phyloP scores from a whole-genome alignment of 2,329 filamentous ascomycete genomes.

The Polytolypa hystricis region DNA sequence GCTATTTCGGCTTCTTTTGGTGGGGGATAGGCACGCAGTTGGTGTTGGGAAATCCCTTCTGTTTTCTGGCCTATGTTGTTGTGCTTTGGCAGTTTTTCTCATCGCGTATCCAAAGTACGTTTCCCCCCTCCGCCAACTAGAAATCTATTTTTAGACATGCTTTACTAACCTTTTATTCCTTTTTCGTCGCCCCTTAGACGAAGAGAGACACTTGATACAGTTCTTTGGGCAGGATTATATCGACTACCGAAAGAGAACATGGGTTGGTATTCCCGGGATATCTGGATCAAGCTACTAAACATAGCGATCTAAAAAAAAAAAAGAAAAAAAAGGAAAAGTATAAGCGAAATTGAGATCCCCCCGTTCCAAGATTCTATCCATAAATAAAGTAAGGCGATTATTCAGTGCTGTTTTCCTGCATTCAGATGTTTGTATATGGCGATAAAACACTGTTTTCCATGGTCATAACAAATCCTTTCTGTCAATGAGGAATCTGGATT shows the following conservation, averaged over 20 bases:
- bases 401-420: neutral
- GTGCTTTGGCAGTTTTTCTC: constrained; percentile 83
- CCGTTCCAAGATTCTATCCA: neutral
- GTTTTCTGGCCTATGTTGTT: constrained; percentile 59
- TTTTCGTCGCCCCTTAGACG: constrained; percentile 37
- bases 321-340: neutral
- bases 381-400: neutral
- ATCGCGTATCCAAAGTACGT: constrained; percentile 54
- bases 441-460: neutral
- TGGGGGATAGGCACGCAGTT: constrained; percentile 94
- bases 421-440: neutral
- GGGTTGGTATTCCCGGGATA: constrained; percentile 73
- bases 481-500: no score
- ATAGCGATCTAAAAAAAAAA: no score
- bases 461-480: no score
- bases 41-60: constrained; percentile 72
- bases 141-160: constrained; percentile 4
- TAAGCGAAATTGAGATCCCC: neutral
- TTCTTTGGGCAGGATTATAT: constrained; percentile 83
- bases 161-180: constrained; percentile 2
- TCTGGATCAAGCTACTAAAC: no score
- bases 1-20: constrained; percentile 98
- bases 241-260: constrained; percentile 58
- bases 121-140: neutral
- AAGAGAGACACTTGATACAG: constrained; percentile 63